A percentile compares a stretch with the other conserved stretches of the same genome.
Conservation (phyloP, 495 filamentous ascomycete species). For the Hyphodiscus hymeniophilus region DNA sequence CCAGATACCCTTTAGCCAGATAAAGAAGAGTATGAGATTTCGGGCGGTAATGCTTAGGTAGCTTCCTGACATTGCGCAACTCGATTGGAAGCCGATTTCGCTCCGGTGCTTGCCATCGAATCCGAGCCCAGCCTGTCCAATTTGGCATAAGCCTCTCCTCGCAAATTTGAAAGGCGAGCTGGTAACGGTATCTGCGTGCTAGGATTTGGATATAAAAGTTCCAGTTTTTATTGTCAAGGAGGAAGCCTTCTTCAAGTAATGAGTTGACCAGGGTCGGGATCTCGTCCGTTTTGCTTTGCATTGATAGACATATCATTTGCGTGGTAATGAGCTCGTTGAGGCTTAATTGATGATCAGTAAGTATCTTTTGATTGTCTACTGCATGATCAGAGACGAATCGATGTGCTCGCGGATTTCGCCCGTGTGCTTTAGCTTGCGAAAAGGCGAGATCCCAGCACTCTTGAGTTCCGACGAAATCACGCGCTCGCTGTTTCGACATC, state of each 20-base stretch:
- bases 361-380: neutral
- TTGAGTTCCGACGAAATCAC: conserved; percentile 49
- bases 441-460: conserved; percentile 58
- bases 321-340: conserved; percentile 1
- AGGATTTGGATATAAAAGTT: conserved; percentile 49
- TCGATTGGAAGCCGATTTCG: conserved; percentile 24
- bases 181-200: conserved; percentile 30
- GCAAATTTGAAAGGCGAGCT: conserved; percentile 55
- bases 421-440: conserved; percentile 39
- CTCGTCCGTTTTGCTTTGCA: conserved; percentile 34
- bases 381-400: neutral
- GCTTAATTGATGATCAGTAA: conserved; percentile 4
- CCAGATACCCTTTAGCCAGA: conserved; percentile 39
- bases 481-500: conserved; percentile 46
- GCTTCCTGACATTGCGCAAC: conserved; percentile 26
- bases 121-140: conserved; percentile 60
- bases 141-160: conserved; percentile 66
- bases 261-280: conserved; percentile 41
- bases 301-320: conserved; percentile 42
- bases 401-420: conserved; percentile 13
- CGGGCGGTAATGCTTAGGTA: conserved; percentile 38
- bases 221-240: conserved; percentile 54
- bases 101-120: conserved; percentile 25
- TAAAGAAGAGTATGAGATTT: conserved; percentile 46
- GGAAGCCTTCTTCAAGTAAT: conserved; percentile 54